These are phyloP conservation scores for Canavalia gladiata DNA, from an alignment of 306 rosid species.

Conservation along the genomic window DNA sequence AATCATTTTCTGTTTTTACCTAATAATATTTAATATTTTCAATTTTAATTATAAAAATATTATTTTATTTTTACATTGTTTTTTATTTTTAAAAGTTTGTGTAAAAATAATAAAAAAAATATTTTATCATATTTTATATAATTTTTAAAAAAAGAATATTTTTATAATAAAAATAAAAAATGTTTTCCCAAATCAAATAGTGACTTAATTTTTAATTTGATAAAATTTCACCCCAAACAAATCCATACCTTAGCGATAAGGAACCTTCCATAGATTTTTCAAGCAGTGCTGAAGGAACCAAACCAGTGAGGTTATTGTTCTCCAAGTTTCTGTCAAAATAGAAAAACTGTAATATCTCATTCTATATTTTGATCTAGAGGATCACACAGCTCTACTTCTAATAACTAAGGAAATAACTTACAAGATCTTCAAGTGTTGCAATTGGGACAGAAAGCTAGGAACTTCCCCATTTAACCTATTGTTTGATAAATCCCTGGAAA, in stretches of 20 bases:
- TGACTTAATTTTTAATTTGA: no score
- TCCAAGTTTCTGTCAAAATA: constrained; percentile 57
- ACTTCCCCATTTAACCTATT: constrained; percentile 49
- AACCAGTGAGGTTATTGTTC: constrained; percentile 53
- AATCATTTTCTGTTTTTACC: no score
- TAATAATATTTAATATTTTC: no score
- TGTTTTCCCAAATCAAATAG: no score
- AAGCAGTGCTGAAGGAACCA: constrained; percentile 43
- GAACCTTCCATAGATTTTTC: constrained; percentile 41
- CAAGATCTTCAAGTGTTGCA: constrained; percentile 42
- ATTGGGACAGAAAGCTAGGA: constrained; percentile 46
- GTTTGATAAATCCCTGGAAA: constrained; percentile 64
- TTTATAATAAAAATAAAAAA: no score
- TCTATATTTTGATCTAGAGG: neutral
- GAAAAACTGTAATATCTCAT: neutral
- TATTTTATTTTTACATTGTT: no score
- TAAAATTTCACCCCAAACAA: neutral
- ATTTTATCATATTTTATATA: no score
- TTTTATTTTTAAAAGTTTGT: no score
- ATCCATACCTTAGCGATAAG: constrained; percentile 52
- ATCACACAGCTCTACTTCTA: neutral
- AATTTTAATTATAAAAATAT: no score
- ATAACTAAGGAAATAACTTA: constrained; percentile 40
- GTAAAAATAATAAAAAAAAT: no score
- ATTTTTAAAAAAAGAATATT: no score